These are phyloP conservation scores for Jackrogersella multiformis DNA, from an alignment of 495 filamentous ascomycete genomes.

Conservation along the genomic window DNA sequence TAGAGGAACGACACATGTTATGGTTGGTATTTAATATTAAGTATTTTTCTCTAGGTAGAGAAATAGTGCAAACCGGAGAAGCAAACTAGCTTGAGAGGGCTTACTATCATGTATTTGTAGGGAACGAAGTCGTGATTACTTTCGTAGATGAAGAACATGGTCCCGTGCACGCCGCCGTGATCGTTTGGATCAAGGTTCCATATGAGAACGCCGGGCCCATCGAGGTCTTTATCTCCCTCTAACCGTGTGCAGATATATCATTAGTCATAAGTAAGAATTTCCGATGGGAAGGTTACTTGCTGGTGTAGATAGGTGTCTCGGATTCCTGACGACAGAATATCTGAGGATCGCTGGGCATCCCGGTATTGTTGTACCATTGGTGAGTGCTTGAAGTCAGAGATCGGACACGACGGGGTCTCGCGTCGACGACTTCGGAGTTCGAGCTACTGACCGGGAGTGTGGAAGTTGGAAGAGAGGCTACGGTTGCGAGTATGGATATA, in stretches of 20 bases:
- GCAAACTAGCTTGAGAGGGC: not conserved
- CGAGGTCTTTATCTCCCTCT: conserved; percentile 28
- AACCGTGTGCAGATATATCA: not conserved
- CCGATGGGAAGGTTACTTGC: conserved; percentile 1
- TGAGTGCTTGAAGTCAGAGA: not conserved
- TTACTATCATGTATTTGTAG: conserved; percentile 26
- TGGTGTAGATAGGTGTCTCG: conserved; percentile 24
- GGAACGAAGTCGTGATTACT: conserved; percentile 34
- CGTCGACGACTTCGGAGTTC: not conserved
- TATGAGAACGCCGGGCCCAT: conserved; percentile 26
- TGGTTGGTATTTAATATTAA: too few species aligned
- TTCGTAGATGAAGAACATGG: conserved; percentile 35
- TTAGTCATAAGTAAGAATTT: conserved; percentile 2
- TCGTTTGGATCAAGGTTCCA: conserved; percentile 29
- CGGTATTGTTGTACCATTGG: conserved; percentile 15
- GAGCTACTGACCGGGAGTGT: not conserved
- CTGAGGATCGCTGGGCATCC: conserved; percentile 15
- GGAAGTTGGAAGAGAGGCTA: not conserved
- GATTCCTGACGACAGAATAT: conserved; percentile 29
- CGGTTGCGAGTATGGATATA: not conserved
- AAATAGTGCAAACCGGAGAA: not conserved
- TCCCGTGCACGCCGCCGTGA: conserved; percentile 17
- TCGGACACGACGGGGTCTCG: conserved; percentile 2
- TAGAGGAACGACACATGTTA: conserved; percentile 1
- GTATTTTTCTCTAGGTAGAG: not conserved